Conservation (phyloP, 306 rosid species). For the Inga leiocalycina region DNA sequence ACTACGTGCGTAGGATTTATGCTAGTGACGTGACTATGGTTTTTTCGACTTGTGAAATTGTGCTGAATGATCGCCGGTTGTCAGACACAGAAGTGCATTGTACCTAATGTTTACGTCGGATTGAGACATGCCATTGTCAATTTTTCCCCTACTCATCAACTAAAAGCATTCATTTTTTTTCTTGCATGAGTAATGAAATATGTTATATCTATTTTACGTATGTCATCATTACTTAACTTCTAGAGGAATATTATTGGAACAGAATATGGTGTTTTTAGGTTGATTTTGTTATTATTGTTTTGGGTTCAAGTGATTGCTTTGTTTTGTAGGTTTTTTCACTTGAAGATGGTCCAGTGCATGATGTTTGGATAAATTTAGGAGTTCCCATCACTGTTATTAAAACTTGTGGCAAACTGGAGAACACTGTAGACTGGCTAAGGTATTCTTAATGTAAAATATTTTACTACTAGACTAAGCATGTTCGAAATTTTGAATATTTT, state of each 20-base stretch:
- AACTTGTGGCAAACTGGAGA: slow-evolving; percentile 54
- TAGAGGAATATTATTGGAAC: not conserved
- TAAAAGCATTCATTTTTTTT: not conserved
- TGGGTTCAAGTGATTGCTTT: slow-evolving; percentile 24
- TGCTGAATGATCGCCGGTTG: not conserved
- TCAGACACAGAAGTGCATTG: not conserved
- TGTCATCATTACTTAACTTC: not conserved
- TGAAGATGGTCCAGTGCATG: slow-evolving; percentile 73
- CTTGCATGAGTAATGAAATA: not conserved
- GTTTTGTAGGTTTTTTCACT: slow-evolving; percentile 81
- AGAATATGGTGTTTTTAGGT: not conserved
- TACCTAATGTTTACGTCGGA: not conserved
- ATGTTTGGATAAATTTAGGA: slow-evolving; percentile 70
- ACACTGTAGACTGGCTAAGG: slow-evolving; percentile 86
- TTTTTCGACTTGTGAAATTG: not conserved
- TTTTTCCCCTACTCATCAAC: not conserved
- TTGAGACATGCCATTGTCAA: not conserved
- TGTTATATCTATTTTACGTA: not conserved
- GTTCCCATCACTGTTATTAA: slow-evolving; percentile 60
- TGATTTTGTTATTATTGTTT: slow-evolving; percentile 19
- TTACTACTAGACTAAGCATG: slow-evolving; percentile 8
- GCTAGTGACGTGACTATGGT: not conserved
- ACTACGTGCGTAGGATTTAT: not conserved
- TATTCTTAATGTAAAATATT: slow-evolving; percentile 42
- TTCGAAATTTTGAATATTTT: slow-evolving; percentile 14